These are phyloP conservation scores for Jamesozyma gamospora DNA, from an alignment of 805 yeast genomes.

Conservation along the genomic window DNA sequence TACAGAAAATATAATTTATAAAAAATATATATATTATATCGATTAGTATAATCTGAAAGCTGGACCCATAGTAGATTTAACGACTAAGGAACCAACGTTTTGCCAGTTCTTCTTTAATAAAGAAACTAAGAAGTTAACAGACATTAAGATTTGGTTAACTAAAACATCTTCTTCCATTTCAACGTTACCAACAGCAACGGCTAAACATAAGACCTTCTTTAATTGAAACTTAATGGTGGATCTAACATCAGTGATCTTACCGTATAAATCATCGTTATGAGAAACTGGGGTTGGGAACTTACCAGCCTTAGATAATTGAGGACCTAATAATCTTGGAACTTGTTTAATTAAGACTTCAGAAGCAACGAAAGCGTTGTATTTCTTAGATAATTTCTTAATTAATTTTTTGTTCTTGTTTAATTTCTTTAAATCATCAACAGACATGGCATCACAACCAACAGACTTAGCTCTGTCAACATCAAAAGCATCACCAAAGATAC, in stretches of 20 bases:
- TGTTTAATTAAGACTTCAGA: conserved; percentile 98
- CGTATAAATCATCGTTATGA: conserved; percentile 95
- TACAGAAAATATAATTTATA: conserved; percentile 1
- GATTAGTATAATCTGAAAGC: conserved; percentile 97
- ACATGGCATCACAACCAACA: conserved; percentile 98
- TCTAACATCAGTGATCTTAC: conserved; percentile 93
- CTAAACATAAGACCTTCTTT: conserved; percentile 98
- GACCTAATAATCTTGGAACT: conserved; percentile 99
- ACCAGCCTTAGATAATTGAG: conserved; percentile 99
- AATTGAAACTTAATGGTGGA: conserved; percentile 99
- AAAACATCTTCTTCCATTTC: conserved; percentile 97
- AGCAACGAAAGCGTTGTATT: conserved; percentile 99
- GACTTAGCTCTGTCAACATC: conserved; percentile 99
- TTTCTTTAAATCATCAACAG: conserved; percentile 99
- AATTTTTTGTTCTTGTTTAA: conserved; percentile 99
- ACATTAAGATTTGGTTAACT: conserved; percentile 96
- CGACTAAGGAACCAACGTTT: conserved; percentile 98
- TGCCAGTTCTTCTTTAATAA: conserved; percentile 99
- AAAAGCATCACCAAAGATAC: conserved; percentile 99
- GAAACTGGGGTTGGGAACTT: conserved; percentile 99
- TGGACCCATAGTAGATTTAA: conserved; percentile 99
- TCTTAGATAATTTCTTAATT: conserved; percentile 99
- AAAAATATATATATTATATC: conserved; percentile 4
- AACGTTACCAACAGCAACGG: conserved; percentile 99
- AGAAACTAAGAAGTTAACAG: conserved; percentile 98